These are phyloP conservation scores for Actinomucor elegans DNA, from an alignment of 371 early-diverging fungal genomes.

Conservation along the genomic window DNA sequence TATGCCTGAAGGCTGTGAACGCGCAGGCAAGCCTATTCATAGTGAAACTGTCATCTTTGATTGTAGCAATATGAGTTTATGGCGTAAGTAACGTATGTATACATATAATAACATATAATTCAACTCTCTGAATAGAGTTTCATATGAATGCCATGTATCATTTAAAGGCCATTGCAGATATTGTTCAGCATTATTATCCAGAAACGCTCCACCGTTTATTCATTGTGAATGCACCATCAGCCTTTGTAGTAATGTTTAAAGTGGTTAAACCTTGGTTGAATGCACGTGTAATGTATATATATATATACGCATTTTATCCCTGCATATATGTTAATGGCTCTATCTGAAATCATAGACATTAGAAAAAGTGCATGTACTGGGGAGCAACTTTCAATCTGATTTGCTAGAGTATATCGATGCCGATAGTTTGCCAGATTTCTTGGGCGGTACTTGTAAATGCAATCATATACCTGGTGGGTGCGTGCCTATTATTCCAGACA, in stretches of 20 bases:
- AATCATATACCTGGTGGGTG: slow-evolving; percentile 76
- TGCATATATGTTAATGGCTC: background rate
- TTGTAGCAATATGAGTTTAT: slow-evolving; percentile 69
- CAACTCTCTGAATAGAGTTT: slow-evolving; percentile 49
- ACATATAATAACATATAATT: background rate
- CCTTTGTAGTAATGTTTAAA: slow-evolving; percentile 77
- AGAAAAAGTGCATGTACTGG: slow-evolving; percentile 73
- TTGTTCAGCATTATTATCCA: slow-evolving; percentile 80
- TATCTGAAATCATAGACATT: slow-evolving; percentile 41
- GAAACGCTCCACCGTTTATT: slow-evolving; percentile 76
- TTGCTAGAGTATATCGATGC: slow-evolving; percentile 70
- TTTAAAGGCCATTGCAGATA: slow-evolving; percentile 67
- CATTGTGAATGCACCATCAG: slow-evolving; percentile 77
- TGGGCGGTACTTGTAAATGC: slow-evolving; percentile 78
- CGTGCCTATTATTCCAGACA: slow-evolving; percentile 39
- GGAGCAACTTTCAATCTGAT: slow-evolving; percentile 55
- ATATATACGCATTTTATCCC: background rate
- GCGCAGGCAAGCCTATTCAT: slow-evolving; percentile 62
- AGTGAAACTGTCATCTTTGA: slow-evolving; percentile 83
- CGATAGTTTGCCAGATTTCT: slow-evolving; percentile 69
- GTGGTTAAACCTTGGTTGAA: slow-evolving; percentile 78
- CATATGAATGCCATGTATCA: slow-evolving; percentile 72
- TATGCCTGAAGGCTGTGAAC: slow-evolving; percentile 67
- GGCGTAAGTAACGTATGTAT: slow-evolving; percentile 42
- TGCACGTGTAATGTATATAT: slow-evolving; percentile 44